These are phyloP conservation scores for Hyphodiscus sp. DNA, from an alignment of 2,329 filamentous ascomycete genomes.

Conservation along the genomic window DNA sequence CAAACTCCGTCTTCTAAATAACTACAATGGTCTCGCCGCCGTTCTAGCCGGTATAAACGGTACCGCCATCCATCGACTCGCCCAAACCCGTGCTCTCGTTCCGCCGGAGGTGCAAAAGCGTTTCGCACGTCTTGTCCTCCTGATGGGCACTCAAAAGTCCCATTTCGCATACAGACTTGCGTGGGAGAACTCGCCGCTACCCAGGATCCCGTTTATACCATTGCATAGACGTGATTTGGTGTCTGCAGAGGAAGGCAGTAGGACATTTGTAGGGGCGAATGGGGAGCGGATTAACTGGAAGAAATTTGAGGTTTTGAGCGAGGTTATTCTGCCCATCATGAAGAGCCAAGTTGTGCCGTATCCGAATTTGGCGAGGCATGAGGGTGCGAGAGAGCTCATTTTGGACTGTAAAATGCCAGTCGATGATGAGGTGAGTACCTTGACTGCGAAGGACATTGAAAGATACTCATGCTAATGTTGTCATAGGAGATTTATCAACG, in stretches of 20 bases:
- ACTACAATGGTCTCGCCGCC: constrained; percentile 95
- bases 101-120: constrained; percentile 67
- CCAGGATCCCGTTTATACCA: constrained; percentile 89
- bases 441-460: background rate
- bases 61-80: constrained; percentile 75
- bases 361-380: constrained; percentile 60
- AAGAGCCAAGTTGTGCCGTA: constrained; percentile 85
- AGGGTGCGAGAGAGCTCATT: constrained; percentile 66
- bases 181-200: constrained; percentile 89
- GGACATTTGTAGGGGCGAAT: constrained; percentile 72
- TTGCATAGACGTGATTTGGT: constrained; percentile 85
- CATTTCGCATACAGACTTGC: constrained; percentile 94
- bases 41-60: constrained; percentile 89
- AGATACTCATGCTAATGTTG: constrained; percentile 4
- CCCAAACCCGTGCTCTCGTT: constrained; percentile 72
- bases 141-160: constrained; percentile 90
- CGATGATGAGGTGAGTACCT: constrained; percentile 73
- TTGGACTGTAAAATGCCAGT: constrained; percentile 74
- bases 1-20: constrained; percentile 85
- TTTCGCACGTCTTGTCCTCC: constrained; percentile 79
- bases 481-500: constrained; percentile 58
- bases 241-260: constrained; percentile 85
- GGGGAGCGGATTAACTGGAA: constrained; percentile 87
- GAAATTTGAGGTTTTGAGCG: constrained; percentile 94
- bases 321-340: constrained; percentile 85